phyloP scores from a whole-genome alignment of 2,329 filamentous ascomycete species.

The Chaetomium globosum region DNA sequence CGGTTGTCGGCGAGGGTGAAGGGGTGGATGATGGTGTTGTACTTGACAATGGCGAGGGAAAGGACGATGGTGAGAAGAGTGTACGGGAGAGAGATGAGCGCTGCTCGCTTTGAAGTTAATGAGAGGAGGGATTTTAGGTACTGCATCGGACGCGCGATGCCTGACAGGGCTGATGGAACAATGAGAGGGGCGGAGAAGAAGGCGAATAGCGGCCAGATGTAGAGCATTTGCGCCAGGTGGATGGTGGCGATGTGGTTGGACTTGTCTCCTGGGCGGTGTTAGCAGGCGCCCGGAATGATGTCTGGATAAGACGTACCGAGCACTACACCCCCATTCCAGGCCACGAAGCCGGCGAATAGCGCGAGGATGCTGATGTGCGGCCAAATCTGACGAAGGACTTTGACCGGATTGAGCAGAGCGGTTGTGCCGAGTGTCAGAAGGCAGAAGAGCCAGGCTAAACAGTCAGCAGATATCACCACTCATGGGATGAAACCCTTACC shows the following conservation, averaged over 20 bases:
- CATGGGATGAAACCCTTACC: conserved; percentile 46
- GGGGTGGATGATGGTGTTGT: conserved; percentile 92
- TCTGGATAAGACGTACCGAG: conserved; percentile 61
- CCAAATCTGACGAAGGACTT: conserved; percentile 54
- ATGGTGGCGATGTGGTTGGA: conserved; percentile 89
- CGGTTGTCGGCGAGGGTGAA: conserved; percentile 96
- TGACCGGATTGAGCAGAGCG: conserved; percentile 52
- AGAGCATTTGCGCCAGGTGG: conserved; percentile 89
- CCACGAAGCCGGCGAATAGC: conserved; percentile 73
- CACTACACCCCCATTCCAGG: conserved; percentile 89
- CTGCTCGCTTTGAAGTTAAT: conserved; percentile 11
- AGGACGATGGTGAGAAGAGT: conserved; percentile 43
- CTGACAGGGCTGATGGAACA: conserved; percentile 53
- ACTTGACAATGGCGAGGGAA: conserved; percentile 60
- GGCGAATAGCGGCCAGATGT: conserved; percentile 85
- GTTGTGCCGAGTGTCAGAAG: conserved; percentile 66
- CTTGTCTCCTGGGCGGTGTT: conserved; percentile 71
- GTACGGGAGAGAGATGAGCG: conserved; percentile 42
- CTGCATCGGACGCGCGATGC: conserved; percentile 28
- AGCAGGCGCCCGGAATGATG: conserved; percentile 30
- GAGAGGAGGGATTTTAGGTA: neutral
- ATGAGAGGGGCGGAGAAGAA: conserved; percentile 89
- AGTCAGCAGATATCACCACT: conserved; percentile 27
- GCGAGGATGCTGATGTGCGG: conserved; percentile 64
- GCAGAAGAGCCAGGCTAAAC: conserved; percentile 57